Conservation (phyloP, 2,329 filamentous ascomycete genomes). For the Grosmannia clavigera region DNA sequence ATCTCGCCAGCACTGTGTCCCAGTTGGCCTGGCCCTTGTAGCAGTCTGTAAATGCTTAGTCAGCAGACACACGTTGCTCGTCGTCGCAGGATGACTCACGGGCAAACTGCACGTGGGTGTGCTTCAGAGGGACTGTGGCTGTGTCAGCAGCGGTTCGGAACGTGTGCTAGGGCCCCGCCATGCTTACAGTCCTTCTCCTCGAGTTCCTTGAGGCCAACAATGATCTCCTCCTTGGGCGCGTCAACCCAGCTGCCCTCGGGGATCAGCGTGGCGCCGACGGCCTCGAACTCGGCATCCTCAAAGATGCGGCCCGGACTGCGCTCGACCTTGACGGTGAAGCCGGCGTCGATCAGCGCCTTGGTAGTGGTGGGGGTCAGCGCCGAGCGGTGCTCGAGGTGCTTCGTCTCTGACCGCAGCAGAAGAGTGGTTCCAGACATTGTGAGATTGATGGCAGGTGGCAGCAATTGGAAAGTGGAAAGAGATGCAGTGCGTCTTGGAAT, state of each 20-base stretch:
- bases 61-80: background rate
- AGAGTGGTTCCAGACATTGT: conserved; percentile 3
- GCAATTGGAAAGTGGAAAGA: background rate
- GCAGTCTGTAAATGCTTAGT: conserved; percentile 30
- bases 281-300: conserved; percentile 47
- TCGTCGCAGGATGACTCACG: background rate
- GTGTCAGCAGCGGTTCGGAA: background rate
- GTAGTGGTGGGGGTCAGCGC: conserved; percentile 13
- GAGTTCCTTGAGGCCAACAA: conserved; percentile 68
- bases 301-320: conserved; percentile 55
- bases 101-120: conserved; percentile 56
- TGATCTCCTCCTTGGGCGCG: conserved; percentile 55
- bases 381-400: conserved; percentile 15
- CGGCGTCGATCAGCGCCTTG: conserved; percentile 51
- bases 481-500: background rate
- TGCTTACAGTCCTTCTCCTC: conserved; percentile 52
- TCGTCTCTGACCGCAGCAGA: conserved; percentile 14
- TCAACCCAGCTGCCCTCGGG: conserved; percentile 55
- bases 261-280: conserved; percentile 52
- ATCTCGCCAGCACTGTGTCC: conserved; percentile 68
- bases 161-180: background rate
- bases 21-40: conserved; percentile 70
- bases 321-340: conserved; percentile 58
- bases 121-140: conserved; percentile 44
- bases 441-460: background rate